phyloP scores from a whole-genome alignment of 139 green algal genomes.

The Asterochloris sp. region DNA sequence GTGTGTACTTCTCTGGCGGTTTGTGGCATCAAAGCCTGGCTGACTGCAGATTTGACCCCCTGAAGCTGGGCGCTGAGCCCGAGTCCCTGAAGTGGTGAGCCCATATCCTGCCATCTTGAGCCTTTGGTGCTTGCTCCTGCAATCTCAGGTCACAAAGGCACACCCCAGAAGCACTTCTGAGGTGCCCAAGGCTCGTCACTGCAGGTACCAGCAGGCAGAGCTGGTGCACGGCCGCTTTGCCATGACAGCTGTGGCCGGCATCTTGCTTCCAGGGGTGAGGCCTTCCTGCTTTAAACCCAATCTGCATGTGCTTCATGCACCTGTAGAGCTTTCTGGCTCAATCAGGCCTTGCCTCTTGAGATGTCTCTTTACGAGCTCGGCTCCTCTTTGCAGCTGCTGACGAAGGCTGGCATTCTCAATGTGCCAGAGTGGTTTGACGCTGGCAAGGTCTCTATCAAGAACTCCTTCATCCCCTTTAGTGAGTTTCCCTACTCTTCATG shows the following conservation, averaged over 20 bases:
- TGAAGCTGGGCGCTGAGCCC: conserved; percentile 77
- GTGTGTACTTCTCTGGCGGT: no score
- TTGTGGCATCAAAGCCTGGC: no score
- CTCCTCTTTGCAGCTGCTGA: conserved; percentile 47
- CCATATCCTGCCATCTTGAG: not conserved
- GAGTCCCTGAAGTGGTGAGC: conserved; percentile 71
- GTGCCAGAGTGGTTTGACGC: conserved; percentile 83
- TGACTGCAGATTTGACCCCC: conserved; percentile 68
- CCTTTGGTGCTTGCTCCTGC: not conserved
- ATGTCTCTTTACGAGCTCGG: no score
- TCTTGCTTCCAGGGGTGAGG: conserved; percentile 66
- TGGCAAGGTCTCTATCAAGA: conserved; percentile 60
- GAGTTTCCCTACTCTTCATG: not conserved
- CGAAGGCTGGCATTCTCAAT: conserved; percentile 66
- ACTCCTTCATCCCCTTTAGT: conserved; percentile 22
- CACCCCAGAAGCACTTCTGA: not conserved
- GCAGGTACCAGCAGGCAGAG: conserved; percentile 83
- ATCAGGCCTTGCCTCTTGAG: not conserved
- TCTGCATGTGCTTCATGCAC: not conserved
- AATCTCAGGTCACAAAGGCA: not conserved
- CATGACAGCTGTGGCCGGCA: conserved; percentile 86
- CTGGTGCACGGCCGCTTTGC: conserved; percentile 84
- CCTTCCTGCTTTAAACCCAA: not conserved
- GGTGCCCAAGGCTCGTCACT: not conserved
- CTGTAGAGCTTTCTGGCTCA: not conserved